Percentiles rank a stretch among this genome's conserved stretches.
These are phyloP conservation scores for Hymenoscyphus repandus DNA, from an alignment of 2,329 filamentous ascomycete species.

Conservation along the genomic window DNA sequence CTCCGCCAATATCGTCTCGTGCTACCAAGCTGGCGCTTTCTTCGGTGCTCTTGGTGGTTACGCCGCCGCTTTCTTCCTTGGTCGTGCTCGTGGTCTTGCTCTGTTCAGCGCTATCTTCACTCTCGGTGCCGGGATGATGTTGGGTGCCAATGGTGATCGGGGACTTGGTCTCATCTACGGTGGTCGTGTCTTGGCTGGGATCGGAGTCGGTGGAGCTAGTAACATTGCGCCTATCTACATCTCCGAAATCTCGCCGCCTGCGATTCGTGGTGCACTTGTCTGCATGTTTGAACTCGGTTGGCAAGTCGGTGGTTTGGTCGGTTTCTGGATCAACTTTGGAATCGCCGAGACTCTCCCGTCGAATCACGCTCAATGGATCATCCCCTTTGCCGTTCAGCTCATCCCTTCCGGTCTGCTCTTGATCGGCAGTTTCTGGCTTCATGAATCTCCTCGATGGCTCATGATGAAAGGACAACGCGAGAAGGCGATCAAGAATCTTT, in stretches of 20 bases:
- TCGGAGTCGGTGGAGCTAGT: slow-evolving; percentile 58
- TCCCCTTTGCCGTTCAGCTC: slow-evolving; percentile 59
- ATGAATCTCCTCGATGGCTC: slow-evolving; percentile 65
- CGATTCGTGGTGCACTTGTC: slow-evolving; percentile 58
- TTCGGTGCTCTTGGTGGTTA: slow-evolving; percentile 72
- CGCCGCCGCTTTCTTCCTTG: slow-evolving; percentile 59
- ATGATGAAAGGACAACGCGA: slow-evolving; percentile 58
- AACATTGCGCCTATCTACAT: slow-evolving; percentile 54
- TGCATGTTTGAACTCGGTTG: slow-evolving; percentile 64
- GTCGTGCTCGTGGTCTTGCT: slow-evolving; percentile 59
- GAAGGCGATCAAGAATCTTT: slow-evolving; percentile 51
- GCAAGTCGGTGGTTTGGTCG: slow-evolving; percentile 58
- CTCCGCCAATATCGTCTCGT: slow-evolving; percentile 71
- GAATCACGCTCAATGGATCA: slow-evolving; percentile 53
- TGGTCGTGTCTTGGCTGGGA: slow-evolving; percentile 57
- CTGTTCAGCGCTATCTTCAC: slow-evolving; percentile 59
- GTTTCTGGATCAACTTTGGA: slow-evolving; percentile 59
- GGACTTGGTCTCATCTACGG: slow-evolving; percentile 61
- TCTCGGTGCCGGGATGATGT: slow-evolving; percentile 67
- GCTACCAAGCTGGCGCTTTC: slow-evolving; percentile 79
- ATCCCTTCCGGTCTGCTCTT: slow-evolving; percentile 61
- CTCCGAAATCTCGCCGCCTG: slow-evolving; percentile 45
- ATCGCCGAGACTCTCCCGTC: slow-evolving; percentile 45
- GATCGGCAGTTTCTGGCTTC: slow-evolving; percentile 51
- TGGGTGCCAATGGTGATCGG: slow-evolving; percentile 55